phyloP scores from a whole-genome alignment of 805 yeast species.

The Metschnikowia bowlesiae region DNA sequence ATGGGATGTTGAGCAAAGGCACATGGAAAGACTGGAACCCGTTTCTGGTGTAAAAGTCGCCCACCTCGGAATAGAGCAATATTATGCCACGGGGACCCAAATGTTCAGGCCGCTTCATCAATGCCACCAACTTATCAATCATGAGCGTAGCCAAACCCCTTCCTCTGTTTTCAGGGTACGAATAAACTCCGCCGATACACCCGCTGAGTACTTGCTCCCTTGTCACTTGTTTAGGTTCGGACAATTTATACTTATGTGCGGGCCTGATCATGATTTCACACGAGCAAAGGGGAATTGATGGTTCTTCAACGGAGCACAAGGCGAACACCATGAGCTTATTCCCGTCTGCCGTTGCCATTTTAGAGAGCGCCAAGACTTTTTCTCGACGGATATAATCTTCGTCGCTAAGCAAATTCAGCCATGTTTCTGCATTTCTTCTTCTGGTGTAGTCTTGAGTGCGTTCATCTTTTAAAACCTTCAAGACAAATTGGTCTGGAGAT shows the following conservation, averaged over 20 bases:
- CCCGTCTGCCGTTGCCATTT: slow-evolving; percentile 15
- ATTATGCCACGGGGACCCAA: slow-evolving; percentile 32
- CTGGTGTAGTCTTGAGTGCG: slow-evolving; percentile 30
- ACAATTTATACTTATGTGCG: slow-evolving; percentile 22
- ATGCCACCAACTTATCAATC: slow-evolving; percentile 34
- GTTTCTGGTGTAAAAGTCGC: slow-evolving; percentile 36
- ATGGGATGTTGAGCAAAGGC: slow-evolving; percentile 27
- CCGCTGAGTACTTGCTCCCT: slow-evolving; percentile 25
- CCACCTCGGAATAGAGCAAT: slow-evolving; percentile 40
- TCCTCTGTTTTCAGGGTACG: slow-evolving; percentile 33
- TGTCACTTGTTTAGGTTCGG: slow-evolving; percentile 14
- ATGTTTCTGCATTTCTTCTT: slow-evolving; percentile 28
- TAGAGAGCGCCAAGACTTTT: slow-evolving; percentile 23
- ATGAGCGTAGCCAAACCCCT: slow-evolving; percentile 36
- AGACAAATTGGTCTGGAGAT: slow-evolving; percentile 11
- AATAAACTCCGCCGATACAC: slow-evolving; percentile 41
- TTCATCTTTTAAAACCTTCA: slow-evolving; percentile 20
- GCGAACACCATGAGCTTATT: slow-evolving; percentile 24
- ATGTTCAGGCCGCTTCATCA: slow-evolving; percentile 16
- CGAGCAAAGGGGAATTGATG: slow-evolving; percentile 27
- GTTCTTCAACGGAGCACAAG: slow-evolving; percentile 18
- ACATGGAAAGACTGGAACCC: slow-evolving; percentile 38
- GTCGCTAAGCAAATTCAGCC: slow-evolving; percentile 33
- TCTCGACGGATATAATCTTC: slow-evolving; percentile 37
- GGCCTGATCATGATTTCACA: slow-evolving; percentile 33